Conservation (phyloP, 257 asterid genomes). For the Galeopsis tetrahit region DNA sequence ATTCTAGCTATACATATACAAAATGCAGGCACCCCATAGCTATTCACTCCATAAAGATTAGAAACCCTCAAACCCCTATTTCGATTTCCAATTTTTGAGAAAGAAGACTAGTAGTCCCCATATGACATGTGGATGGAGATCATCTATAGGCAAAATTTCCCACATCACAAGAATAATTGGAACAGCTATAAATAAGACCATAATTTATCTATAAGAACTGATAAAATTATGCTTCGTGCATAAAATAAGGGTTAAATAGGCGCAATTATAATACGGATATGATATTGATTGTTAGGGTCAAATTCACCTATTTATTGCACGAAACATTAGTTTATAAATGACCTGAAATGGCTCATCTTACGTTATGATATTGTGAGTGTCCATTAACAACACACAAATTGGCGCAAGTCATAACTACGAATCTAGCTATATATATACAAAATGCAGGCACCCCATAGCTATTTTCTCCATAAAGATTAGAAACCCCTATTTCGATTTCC, state of each 20-base stretch:
- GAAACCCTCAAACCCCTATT: background rate
- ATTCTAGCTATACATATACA: background rate
- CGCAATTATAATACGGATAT: slow-evolving; percentile 42
- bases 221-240: background rate
- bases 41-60: slow-evolving; percentile 3
- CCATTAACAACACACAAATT: background rate
- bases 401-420: background rate
- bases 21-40: slow-evolving; percentile 2
- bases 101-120: slow-evolving; percentile 1
- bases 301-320: slow-evolving; percentile 69
- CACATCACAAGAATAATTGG: background rate
- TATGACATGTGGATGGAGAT: background rate
- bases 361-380: slow-evolving; percentile 2
- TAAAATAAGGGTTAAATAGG: background rate
- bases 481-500: background rate
- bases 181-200: background rate
- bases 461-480: background rate
- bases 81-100: background rate
- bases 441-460: slow-evolving; percentile 4
- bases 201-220: background rate
- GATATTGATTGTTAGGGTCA: slow-evolving; percentile 98
- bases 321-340: slow-evolving; percentile 30
- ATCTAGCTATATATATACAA: background rate
- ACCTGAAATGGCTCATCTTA: slow-evolving; percentile 22
- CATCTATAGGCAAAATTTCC: background rate